These are phyloP conservation scores for Aspergillus ochraceus DNA, from an alignment of 2,329 filamentous ascomycete species.

Conservation along the genomic window DNA sequence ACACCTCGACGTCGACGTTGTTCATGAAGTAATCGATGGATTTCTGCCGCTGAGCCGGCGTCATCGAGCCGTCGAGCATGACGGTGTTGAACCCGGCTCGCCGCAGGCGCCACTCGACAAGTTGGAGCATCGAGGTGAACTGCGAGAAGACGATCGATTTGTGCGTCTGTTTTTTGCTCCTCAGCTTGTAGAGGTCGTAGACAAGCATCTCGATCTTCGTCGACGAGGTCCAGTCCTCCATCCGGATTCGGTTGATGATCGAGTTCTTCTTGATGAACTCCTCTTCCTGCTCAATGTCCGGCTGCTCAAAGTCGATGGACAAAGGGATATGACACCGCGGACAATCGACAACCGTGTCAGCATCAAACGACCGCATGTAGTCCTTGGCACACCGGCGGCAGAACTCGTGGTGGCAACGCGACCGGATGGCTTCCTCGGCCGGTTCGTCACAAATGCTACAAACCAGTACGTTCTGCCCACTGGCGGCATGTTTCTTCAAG, in stretches of 20 bases:
- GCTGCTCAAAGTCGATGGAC: conserved; percentile 89
- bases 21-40: conserved; percentile 97
- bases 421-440: conserved; percentile 90
- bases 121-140: conserved; percentile 94
- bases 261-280: conserved; percentile 86
- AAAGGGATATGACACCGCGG: conserved; percentile 89
- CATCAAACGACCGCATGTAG: conserved; percentile 76
- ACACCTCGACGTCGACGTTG: conserved; percentile 90
- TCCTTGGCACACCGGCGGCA: conserved; percentile 78
- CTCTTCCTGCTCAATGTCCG: conserved; percentile 91
- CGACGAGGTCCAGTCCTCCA: conserved; percentile 97
- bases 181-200: conserved; percentile 87
- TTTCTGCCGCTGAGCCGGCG: conserved; percentile 84
- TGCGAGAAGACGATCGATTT: conserved; percentile 98
- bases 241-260: conserved; percentile 97
- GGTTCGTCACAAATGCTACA: conserved; percentile 97
- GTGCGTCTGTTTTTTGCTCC: conserved; percentile 87
- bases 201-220: conserved; percentile 97
- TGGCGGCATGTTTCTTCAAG: conserved; percentile 80
- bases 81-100: conserved; percentile 97
- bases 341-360: conserved; percentile 61
- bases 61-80: conserved; percentile 98
- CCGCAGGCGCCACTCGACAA: conserved; percentile 94
- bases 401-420: conserved; percentile 90
- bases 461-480: conserved; percentile 84